Conservation (phyloP, 441 rosid species). For the Corymbia citriodora region DNA sequence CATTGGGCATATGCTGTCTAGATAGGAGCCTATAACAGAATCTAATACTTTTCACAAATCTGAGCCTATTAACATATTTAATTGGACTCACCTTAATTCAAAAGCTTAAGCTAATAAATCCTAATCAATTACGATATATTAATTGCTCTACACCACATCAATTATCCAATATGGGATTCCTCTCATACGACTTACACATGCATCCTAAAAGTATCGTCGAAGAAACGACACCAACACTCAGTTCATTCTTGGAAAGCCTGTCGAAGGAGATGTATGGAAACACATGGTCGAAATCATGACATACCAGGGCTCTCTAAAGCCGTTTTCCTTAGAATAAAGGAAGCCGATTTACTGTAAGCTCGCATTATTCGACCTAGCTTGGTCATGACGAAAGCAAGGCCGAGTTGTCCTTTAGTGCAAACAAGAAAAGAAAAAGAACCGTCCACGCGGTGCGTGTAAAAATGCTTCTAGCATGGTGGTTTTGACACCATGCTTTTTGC, state of each 20-base stretch:
- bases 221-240: neutral
- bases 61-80: neutral
- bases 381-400: neutral
- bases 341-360: neutral
- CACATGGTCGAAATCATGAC: neutral
- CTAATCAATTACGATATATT: no score
- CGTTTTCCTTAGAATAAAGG: neutral
- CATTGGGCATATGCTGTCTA: no score
- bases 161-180: rapidly evolving
- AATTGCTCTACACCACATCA: no score
- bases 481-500: neutral
- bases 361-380: neutral
- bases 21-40: no score
- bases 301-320: neutral
- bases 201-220: neutral
- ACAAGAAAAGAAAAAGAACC: neutral
- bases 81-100: neutral
- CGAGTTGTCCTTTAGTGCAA: neutral
- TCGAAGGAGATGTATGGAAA: no score
- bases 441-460: neutral
- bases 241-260: neutral
- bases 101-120: no score
- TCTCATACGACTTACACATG: neutral
- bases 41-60: no score
- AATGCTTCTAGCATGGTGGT: neutral